A percentile compares a stretch with the other conserved stretches of the same genome.
phyloP scores from a whole-genome alignment of 108 stramenopile genomes.

The Pelagomonas calceolata region DNA sequence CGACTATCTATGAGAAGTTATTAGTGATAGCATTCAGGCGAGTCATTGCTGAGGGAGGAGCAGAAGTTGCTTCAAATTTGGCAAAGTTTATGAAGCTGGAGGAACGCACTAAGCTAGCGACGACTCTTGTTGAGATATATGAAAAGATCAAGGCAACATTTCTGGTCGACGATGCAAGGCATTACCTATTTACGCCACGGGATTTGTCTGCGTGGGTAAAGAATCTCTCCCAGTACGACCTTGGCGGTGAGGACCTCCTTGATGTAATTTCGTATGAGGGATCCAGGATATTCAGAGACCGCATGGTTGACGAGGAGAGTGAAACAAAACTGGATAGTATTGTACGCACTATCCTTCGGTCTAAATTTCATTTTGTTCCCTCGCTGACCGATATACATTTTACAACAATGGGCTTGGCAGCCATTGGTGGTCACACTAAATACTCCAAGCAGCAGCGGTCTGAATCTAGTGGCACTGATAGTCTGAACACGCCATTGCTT shows the following conservation, averaged over 20 bases:
- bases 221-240: conserved; percentile 42
- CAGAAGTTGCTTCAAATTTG: not conserved
- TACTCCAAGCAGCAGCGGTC: not conserved
- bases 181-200: conserved; percentile 52
- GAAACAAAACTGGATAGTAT: conserved; percentile 28
- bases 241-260: conserved; percentile 28
- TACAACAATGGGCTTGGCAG: conserved; percentile 7
- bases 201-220: conserved; percentile 42
- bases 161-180: conserved; percentile 44
- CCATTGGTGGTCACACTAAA: not conserved
- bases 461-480: not conserved
- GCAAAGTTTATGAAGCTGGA: conserved; percentile 8
- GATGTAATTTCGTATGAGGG: conserved; percentile 47
- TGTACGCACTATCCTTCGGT: conserved; percentile 19
- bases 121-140: conserved; percentile 40
- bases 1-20: conserved; percentile 17
- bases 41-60: not conserved
- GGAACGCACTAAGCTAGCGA: conserved; percentile 31
- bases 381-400: conserved; percentile 15
- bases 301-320: conserved; percentile 25
- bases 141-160: conserved; percentile 29
- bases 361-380: conserved; percentile 16
- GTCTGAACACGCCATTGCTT: not conserved
- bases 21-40: conserved; percentile 14
- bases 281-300: conserved; percentile 35